Evolutionary conservation across 768 basidiomycete genomes (phyloP).

Genomic region (Suillus subalutaceus): DNA sequence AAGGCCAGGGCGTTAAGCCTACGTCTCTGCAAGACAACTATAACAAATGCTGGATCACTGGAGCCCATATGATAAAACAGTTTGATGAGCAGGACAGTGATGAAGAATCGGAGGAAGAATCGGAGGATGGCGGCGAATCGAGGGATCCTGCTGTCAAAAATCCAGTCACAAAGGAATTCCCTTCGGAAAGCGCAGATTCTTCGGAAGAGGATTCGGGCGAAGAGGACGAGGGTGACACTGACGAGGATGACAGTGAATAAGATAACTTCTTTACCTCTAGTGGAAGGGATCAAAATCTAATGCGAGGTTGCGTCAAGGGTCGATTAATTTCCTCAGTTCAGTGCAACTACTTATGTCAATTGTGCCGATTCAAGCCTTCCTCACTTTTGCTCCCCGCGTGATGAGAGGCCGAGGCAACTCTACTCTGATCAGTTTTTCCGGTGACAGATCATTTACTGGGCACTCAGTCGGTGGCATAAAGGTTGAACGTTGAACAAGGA

Average conservation of each 20-base stretch:
- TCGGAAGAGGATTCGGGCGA: conserved; percentile 25
- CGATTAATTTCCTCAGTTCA: neutral
- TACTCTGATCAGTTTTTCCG: neutral
- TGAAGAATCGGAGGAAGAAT: conserved; percentile 39
- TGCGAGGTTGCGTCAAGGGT: conserved; percentile 7
- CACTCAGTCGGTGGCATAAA: neutral
- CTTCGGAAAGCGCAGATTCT: neutral
- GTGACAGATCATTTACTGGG: neutral
- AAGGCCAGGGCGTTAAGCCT: conserved; percentile 49
- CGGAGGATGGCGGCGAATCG: conserved; percentile 23
- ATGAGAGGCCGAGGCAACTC: neutral
- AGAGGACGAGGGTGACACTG: conserved; percentile 11
- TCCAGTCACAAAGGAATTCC: neutral
- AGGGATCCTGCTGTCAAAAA: conserved; percentile 13
- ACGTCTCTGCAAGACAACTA: conserved; percentile 54
- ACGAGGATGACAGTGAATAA: conserved; percentile 18
- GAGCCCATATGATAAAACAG: conserved; percentile 77
- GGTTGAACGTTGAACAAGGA: neutral
- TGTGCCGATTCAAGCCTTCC: neutral
- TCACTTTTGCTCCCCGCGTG: no score
- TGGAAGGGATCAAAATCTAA: conserved; percentile 16
- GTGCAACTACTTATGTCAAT: neutral
- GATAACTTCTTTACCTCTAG: neutral
- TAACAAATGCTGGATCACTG: conserved; percentile 69
- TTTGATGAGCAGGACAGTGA: conserved; percentile 78